These are phyloP conservation scores for Ceratonia siliqua DNA, from an alignment of 306 rosid genomes.

Conservation along the genomic window DNA sequence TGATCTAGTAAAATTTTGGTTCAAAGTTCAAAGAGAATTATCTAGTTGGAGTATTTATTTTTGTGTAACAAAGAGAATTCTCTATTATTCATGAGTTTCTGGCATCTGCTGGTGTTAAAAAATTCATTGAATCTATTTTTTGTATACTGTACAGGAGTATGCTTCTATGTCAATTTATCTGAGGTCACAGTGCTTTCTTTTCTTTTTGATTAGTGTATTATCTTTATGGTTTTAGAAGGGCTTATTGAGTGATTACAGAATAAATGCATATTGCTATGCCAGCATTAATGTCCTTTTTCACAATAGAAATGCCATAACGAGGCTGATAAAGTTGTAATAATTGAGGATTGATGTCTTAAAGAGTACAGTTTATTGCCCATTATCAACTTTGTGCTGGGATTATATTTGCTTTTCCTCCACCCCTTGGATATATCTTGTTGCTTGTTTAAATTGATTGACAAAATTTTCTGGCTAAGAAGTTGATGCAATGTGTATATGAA, in stretches of 20 bases:
- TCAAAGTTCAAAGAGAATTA: too few species aligned
- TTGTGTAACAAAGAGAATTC: slow-evolving; percentile 10
- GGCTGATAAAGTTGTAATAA: slow-evolving; percentile 15
- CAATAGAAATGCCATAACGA: slow-evolving; percentile 3
- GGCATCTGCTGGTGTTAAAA: not conserved
- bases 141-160: slow-evolving; percentile 1
- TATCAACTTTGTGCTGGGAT: slow-evolving; percentile 21
- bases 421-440: not conserved
- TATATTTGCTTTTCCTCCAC: not conserved
- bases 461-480: not conserved
- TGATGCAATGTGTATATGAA: slow-evolving; percentile 1
- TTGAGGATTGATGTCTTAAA: not conserved
- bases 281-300: not conserved
- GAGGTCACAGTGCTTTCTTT: not conserved
- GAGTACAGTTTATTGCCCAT: not conserved
- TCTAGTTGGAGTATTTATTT: not conserved
- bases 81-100: not conserved
- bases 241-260: not conserved
- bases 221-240: not conserved
- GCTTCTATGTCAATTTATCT: slow-evolving; percentile 3
- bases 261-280: not conserved
- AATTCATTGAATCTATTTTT: not conserved
- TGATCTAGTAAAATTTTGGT: slow-evolving; percentile 24
- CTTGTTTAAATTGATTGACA: slow-evolving; percentile 6
- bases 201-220: not conserved